phyloP scores from a whole-genome alignment of 257 asterid genomes.

The Fraxinus pennsylvanica region DNA sequence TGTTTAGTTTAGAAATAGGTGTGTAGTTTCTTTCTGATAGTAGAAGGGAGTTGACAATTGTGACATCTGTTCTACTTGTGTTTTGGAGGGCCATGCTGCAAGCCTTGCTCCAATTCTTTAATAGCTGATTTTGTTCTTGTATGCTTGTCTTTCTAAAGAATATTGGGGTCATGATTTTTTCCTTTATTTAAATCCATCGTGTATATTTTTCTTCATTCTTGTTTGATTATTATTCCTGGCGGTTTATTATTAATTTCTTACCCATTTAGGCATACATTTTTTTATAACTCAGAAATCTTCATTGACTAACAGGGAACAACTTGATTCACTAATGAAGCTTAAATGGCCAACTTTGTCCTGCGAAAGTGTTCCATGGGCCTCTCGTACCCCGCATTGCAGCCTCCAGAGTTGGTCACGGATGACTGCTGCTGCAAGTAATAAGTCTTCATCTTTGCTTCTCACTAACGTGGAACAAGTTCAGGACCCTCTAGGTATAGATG shows the following conservation, averaged over 20 bases:
- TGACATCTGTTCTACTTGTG: background rate
- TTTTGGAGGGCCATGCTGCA: background rate
- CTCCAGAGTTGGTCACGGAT: constrained; percentile 65
- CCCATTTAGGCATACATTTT: constrained; percentile 26
- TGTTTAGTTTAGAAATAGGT: too few relatives aligned
- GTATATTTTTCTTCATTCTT: constrained; percentile 13
- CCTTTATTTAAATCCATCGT: constrained; percentile 14
- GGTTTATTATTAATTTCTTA: constrained; percentile 4
- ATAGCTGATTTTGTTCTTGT: constrained; percentile 5
- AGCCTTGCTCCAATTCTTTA: background rate
- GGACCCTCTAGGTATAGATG: constrained; percentile 37
- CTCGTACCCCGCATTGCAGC: constrained; percentile 73
- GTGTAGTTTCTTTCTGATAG: too few relatives aligned
- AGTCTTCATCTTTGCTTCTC: constrained; percentile 32
- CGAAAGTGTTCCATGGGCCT: constrained; percentile 86
- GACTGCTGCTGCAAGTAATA: constrained; percentile 39
- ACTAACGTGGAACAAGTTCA: constrained; percentile 54
- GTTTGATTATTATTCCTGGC: background rate
- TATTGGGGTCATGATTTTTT: constrained; percentile 13
- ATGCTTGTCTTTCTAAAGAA: constrained; percentile 3
- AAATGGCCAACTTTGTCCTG: constrained; percentile 73
- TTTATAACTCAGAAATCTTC: constrained; percentile 40
- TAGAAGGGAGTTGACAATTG: too few relatives aligned
- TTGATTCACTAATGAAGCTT: constrained; percentile 69
- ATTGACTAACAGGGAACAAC: constrained; percentile 81